Percentiles rank a stretch among this genome's conserved stretches.
These are phyloP conservation scores for Lactarius psammicola DNA, from an alignment of 768 basidiomycete species.

Conservation along the genomic window DNA sequence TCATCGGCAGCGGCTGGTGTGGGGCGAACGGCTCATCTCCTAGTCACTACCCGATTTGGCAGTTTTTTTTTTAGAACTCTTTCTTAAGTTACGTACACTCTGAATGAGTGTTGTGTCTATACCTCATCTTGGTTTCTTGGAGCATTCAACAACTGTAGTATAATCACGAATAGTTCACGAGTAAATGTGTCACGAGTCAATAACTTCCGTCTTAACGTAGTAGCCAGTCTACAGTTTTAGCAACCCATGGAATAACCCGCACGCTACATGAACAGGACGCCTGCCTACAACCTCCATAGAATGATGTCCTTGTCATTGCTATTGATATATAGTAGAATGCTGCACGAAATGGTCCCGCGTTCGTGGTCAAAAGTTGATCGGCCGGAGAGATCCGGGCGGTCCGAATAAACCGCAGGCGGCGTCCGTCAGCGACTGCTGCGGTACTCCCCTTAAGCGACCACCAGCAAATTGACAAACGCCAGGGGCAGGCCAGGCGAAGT, in stretches of 20 bases:
- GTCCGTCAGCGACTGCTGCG: background rate
- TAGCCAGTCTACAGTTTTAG: too few relatives aligned
- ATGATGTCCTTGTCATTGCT: too few relatives aligned
- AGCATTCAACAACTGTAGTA: constrained; percentile 13
- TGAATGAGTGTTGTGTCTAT: background rate
- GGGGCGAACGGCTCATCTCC: constrained; percentile 78
- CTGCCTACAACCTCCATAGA: too few relatives aligned
- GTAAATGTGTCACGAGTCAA: background rate
- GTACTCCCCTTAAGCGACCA: background rate
- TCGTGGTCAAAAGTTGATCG: background rate
- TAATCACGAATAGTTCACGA: constrained; percentile 5
- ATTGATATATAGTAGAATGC: too few relatives aligned
- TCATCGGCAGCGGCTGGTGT: constrained; percentile 73
- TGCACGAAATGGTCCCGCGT: background rate
- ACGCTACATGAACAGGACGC: too few relatives aligned
- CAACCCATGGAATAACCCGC: too few relatives aligned
- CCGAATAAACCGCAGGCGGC: background rate
- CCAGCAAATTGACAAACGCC: too few relatives aligned
- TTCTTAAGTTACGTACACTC: background rate
- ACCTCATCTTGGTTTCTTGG: constrained; percentile 10
- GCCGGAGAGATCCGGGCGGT: background rate
- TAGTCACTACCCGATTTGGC: constrained; percentile 31
- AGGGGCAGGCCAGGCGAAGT: too few relatives aligned
- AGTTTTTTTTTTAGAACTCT: background rate
- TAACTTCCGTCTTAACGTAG: background rate